Base-by-base conservation (phyloP, 208 protist genomes). In the Wallacemonas sp. region DNA sequence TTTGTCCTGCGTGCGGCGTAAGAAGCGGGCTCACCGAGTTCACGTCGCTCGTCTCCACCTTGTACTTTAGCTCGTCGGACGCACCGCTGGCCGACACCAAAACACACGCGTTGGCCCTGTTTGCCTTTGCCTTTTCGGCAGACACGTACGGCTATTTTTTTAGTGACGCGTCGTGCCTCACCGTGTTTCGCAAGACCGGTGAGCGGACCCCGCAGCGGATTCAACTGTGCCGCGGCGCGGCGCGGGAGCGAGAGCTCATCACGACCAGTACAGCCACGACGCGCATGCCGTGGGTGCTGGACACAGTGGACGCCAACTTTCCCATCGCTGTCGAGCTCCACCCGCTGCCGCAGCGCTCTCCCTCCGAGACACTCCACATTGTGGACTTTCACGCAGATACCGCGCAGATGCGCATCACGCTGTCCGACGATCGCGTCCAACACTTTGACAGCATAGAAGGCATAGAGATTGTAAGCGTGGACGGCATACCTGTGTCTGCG, bases 291-390 rank as follows among this genome's bases (percentile, higher is more conserved):
- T 82, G 77, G 77, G 54, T 76, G 1, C 25, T 36, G 3, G 11
- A 14, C 28, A 52, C 38, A 14, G 14, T 72, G 20, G 8, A 44
- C 2, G 28, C 3, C 0, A 18, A 59, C 3, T 78, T 75, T 36
- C 65, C 74, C 14, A 14, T 65, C 1, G 70, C 72, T 31, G 39
- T 84, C 3, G 22, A 65, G n/a, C 62, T 84, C 4, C 78, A 84
- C 36, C 36, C 65, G 14, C 52, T 69, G 2, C 74, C 74, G 3
- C 14, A 23, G 23, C 61, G 64, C 18, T 46, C 57, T n/a, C 41
- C 70, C 10, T 22, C 65, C 1, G 69, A 74, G 14, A 61, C 71
- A 18, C 31, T 80, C 14, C 77, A 36, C 46, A 28, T 77, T 14
- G 33, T 61, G 1, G 41, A 44, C 10, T 80, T 67, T 39, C 31